Base-by-base conservation (phyloP, 163 green algal genomes). In the Scenedesmus sp. region DNA sequence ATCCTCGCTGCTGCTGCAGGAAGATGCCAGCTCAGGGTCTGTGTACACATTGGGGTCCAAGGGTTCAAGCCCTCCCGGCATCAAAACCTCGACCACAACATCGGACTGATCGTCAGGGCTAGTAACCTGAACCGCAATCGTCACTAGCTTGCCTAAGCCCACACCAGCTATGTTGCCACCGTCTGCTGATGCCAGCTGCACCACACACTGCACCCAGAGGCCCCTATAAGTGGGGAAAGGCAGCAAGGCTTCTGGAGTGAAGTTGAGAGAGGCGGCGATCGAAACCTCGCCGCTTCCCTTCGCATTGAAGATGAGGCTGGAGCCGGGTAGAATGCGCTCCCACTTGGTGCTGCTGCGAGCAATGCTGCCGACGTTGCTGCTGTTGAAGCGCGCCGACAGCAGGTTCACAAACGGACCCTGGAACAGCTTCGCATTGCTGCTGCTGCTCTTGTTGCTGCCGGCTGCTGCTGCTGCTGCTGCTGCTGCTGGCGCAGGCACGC, bases 21-120 rank as follows among this genome's bases (percentile, higher is more conserved):
- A 55, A 1, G 90, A 85, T 46, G 85, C 85, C 18, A 59, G 26
- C 34, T 91, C 90, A n/a, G 60, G 1, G 16, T 87, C 84, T 15
- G 57, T 67, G 85, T 77, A 91, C 0, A 95, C n/a, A 82, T 94
- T 94, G 23, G 95, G 94, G 89, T 97, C 95, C 9, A 97, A 67
- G 56, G 94, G 94, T 77, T 96, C 94, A 84, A 96, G 89, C n/a
- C 95, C 95, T 2, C 81, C 95, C 2, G 95, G 94, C 93, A 96
- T 94, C 88, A 95, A 70, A 2, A 94, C 93, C 86, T 93, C 87
- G 56, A 96, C 83, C 55, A 90, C 92, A 54, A 92, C 81, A 52
- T 87, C 82, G 13, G 81, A 84, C 88, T 89, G 81, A 15, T 92
- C 88, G 13, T 92, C 88, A 1, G 88, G 88, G 70, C 81, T 92